Conservation (phyloP, 179 eudicot genomes). For the Amaranthus tricolor region DNA sequence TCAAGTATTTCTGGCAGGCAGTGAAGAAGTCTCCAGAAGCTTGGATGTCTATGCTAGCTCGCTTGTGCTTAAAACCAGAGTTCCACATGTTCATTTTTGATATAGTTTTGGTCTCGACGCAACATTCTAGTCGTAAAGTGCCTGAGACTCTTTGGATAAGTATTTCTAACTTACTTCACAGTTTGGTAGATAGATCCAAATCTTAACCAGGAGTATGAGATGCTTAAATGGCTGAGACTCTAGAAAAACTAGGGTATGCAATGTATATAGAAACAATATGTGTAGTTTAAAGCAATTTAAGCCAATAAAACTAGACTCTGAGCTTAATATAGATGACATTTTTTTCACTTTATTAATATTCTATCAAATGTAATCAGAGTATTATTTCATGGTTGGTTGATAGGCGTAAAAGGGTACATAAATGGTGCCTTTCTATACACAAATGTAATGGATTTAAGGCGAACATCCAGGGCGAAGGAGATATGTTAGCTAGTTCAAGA, state of each 20-base stretch:
- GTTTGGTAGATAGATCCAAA: slow-evolving; percentile 33
- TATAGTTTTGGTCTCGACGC: slow-evolving; percentile 39
- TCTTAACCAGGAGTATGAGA: slow-evolving; percentile 8
- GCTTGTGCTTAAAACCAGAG: slow-evolving; percentile 65
- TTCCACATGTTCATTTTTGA: slow-evolving; percentile 62
- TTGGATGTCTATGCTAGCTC: slow-evolving; percentile 75
- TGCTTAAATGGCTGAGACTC: neutral
- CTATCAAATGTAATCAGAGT: too few species aligned
- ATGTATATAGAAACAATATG: neutral
- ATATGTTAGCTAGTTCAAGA: too few species aligned
- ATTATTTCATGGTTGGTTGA: too few species aligned
- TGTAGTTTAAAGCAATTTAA: too few species aligned
- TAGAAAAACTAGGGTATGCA: neutral
- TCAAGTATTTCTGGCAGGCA: slow-evolving; percentile 57
- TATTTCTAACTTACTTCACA: slow-evolving; percentile 58
- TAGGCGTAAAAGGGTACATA: too few species aligned
- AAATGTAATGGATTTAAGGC: too few species aligned
- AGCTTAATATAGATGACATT: too few species aligned
- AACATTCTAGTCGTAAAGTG: slow-evolving; percentile 47
- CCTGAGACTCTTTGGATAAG: slow-evolving; percentile 59
- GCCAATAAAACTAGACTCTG: neutral
- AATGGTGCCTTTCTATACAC: too few species aligned
- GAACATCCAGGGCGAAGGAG: too few species aligned
- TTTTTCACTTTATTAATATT: too few species aligned
- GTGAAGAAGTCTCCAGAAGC: slow-evolving; percentile 72